Conservation (phyloP, 2,329 filamentous ascomycete genomes). For the Tolypocladium nubicola region DNA sequence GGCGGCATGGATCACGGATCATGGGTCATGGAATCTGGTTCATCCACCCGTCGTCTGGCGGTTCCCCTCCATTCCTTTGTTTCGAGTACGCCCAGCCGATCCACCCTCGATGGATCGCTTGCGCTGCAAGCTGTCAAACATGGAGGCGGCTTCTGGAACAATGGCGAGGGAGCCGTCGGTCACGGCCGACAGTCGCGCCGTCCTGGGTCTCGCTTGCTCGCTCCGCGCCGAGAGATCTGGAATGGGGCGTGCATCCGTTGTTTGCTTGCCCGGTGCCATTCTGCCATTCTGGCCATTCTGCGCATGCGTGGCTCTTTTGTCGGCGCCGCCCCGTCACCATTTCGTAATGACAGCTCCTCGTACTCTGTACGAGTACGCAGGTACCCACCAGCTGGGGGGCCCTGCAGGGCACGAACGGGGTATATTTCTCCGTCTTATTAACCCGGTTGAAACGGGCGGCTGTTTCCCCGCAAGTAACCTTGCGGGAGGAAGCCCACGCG, state of each 20-base stretch:
- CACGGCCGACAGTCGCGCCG: background rate
- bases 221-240: no score
- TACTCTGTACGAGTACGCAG: no score
- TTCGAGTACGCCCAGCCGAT: background rate
- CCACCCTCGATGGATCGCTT: background rate
- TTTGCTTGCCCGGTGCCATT: background rate
- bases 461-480: background rate
- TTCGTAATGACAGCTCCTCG: background rate
- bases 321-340: background rate
- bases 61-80: background rate
- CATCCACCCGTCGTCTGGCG: background rate
- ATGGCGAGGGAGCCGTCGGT: background rate
- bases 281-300: no score
- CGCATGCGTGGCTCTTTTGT: background rate
- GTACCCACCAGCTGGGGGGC: no score
- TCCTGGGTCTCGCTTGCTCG: no score
- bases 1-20: background rate
- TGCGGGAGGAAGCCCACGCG: background rate
- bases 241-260: background rate
- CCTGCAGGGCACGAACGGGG: background rate
- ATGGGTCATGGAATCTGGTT: background rate
- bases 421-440: background rate
- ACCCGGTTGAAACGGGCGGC: background rate
- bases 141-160: background rate
- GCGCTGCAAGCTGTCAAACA: background rate